Base-by-base conservation (phyloP, 2,329 filamentous ascomycete species). In the Neopestalotiopsis rosae region DNA sequence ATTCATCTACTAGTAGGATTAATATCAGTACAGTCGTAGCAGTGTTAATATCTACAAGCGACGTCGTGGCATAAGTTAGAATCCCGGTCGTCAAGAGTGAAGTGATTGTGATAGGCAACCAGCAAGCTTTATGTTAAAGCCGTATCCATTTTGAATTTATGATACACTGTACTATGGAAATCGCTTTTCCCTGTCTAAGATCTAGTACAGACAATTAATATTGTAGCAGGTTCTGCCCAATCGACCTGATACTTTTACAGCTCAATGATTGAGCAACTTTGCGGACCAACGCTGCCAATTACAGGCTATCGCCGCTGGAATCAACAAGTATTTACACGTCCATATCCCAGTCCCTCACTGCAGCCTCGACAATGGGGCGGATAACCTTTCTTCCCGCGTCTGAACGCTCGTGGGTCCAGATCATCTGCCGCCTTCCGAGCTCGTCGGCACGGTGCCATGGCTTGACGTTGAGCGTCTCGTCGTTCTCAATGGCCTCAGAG, bases 311-410 rank as follows among this genome's bases (percentile, higher is more conserved):
- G 9, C 17, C 6, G 5, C n/a, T 52, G n/a, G 24, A 28, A 28
- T 28, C 24, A 28, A 28, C 24, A 28, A 28, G 24, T 5, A 38
- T 38, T 38, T 2, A 56, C 20, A 28, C 20, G 14, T 68, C 61
- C 62, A 68, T 68, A 57, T 82, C 79, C 82, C 82, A 84, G 0
- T 67, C 71, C 72, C 76, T 74, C 0, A 85, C 81, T 0, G 83
- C 83, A 66, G 80, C 78, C 68, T 85, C 83, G 10, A 85, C 80
- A 68, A 85, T 81, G 2, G 83, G 83, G 65, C 81, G 74, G 24
- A 84, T 80, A 5, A 83, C 72, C 73, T 85, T 85, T 64, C 83
- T 77, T 1, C 82, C 82, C 7, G 80, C 81, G 61, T 77, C 76
- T 49, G 71, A 74, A 9, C 63, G 68, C 61, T 72, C 68, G 65